Percentiles rank a stretch among this genome's conserved stretches.
Conservation (phyloP, 768 basidiomycete species). For the Dentipellis fragilis region DNA sequence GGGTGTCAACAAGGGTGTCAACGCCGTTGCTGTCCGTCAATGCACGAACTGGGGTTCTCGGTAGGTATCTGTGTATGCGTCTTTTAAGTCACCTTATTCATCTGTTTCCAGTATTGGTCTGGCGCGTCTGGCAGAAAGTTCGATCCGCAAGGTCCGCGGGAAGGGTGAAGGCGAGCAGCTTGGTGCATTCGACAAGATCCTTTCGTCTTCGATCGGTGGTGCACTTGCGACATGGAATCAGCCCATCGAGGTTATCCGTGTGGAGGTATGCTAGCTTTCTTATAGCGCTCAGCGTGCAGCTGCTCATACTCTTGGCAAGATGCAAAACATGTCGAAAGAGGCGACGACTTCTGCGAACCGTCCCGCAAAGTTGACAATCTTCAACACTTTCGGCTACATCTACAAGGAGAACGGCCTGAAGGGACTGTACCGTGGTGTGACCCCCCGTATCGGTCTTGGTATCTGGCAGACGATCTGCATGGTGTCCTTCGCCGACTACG, state of each 20-base stretch:
- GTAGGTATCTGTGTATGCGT: slow-evolving; percentile 30
- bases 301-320: slow-evolving; percentile 34
- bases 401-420: slow-evolving; percentile 95
- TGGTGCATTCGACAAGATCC: slow-evolving; percentile 75
- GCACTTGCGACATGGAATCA: slow-evolving; percentile 99
- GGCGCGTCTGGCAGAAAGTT: slow-evolving; percentile 80
- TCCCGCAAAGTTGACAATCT: slow-evolving; percentile 84
- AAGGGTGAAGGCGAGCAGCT: slow-evolving; percentile 69
- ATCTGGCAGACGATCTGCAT: slow-evolving; percentile 98
- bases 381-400: slow-evolving; percentile 88
- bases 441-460: slow-evolving; percentile 91
- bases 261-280: slow-evolving; percentile 55
- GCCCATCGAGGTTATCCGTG: slow-evolving; percentile 94
- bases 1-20: slow-evolving; percentile 99
- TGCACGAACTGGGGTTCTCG: slow-evolving; percentile 92
- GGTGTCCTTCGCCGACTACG: slow-evolving; percentile 96
- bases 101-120: slow-evolving; percentile 76
- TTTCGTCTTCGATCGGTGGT: slow-evolving; percentile 83
- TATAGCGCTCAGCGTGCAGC: not conserved
- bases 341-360: slow-evolving; percentile 57
- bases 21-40: slow-evolving; percentile 85
- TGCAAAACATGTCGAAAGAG: slow-evolving; percentile 97
- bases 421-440: slow-evolving; percentile 95
- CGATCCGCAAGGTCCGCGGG: slow-evolving; percentile 70
- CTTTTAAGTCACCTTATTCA: not conserved